phyloP scores from a whole-genome alignment of 371 early-diverging fungal genomes.

The Mortierella sp. region DNA sequence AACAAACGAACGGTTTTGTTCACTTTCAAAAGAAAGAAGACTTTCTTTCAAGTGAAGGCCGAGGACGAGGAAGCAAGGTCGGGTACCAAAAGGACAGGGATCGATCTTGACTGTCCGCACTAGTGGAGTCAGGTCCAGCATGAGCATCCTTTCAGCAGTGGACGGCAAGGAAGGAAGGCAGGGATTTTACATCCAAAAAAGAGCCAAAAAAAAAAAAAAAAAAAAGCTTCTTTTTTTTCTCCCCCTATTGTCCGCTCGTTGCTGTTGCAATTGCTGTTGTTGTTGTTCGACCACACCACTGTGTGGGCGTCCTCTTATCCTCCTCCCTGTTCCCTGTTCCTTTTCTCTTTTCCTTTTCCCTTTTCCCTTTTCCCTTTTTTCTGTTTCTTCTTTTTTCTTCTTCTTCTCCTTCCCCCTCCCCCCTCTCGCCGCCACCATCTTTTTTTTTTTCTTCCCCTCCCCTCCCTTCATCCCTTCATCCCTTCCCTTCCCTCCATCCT shows the following conservation, averaged over 20 bases:
- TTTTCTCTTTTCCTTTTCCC: not conserved
- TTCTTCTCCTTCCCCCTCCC: not conserved
- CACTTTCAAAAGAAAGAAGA: not conserved
- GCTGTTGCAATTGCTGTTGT: too few relatives aligned
- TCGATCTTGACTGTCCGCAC: not conserved
- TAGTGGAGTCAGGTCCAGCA: not conserved
- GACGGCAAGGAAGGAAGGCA: not conserved
- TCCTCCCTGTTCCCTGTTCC: not conserved
- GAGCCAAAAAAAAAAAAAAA: slow-evolving; percentile 14
- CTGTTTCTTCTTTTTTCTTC: not conserved
- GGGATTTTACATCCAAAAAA: not conserved
- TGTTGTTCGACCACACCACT: too few relatives aligned
- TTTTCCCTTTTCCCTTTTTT: not conserved
- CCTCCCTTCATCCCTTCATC: not conserved
- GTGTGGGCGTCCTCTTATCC: too few relatives aligned
- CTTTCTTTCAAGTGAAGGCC: not conserved
- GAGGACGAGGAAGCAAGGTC: not conserved
- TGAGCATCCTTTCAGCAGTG: not conserved
- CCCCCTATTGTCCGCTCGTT: slow-evolving; percentile 1
- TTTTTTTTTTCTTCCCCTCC: not conserved
- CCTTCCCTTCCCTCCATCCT: slow-evolving; percentile 5
- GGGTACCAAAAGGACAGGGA: not conserved
- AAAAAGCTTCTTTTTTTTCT: slow-evolving; percentile 23
- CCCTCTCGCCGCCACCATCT: not conserved
- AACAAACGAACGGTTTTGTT: not conserved